These are phyloP conservation scores for Solanum rostratum DNA, from an alignment of 257 asterid genomes.

Conservation along the genomic window DNA sequence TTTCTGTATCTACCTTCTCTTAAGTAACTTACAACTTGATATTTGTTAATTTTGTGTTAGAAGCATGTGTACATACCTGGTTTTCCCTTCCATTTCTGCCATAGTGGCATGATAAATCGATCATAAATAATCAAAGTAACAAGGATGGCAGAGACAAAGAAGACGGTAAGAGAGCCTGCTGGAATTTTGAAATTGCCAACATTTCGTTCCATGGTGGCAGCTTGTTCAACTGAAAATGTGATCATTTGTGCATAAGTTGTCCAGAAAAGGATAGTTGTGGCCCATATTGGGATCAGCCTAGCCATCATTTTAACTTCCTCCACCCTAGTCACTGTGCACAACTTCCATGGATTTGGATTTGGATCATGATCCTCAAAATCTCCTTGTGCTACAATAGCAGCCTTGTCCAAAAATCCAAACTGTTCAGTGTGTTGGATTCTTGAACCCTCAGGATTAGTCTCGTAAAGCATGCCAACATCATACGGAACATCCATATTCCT, in stretches of 20 bases:
- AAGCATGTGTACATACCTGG: conserved; percentile 46
- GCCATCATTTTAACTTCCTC: conserved; percentile 95
- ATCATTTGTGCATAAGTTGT: conserved; percentile 94
- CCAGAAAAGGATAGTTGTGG: conserved; percentile 92
- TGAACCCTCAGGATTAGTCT: background rate
- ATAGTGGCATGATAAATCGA: conserved; percentile 66
- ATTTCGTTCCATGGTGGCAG: conserved; percentile 66
- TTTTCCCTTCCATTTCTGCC: conserved; percentile 74
- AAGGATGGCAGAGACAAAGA: conserved; percentile 73
- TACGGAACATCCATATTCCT: conserved; percentile 1
- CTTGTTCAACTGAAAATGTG: conserved; percentile 87
- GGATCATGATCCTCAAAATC: conserved; percentile 23
- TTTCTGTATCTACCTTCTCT: too few species aligned
- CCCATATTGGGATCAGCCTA: conserved; percentile 76
- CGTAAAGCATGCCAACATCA: conserved; percentile 6
- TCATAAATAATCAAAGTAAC: conserved; percentile 57
- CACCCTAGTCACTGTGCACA: conserved; percentile 69
- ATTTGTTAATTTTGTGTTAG: background rate
- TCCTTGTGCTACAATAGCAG: conserved; percentile 60
- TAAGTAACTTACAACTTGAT: background rate
- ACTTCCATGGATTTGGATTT: conserved; percentile 74
- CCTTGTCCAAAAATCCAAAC: conserved; percentile 57
- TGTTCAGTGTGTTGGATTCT: conserved; percentile 8
- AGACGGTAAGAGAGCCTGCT: conserved; percentile 85
- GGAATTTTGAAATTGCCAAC: conserved; percentile 64